Evolutionary conservation across 78 protist species (phyloP), one percentile per base, ranked within the genome.

Genomic region (Dictyostelium purpureum): DNA sequence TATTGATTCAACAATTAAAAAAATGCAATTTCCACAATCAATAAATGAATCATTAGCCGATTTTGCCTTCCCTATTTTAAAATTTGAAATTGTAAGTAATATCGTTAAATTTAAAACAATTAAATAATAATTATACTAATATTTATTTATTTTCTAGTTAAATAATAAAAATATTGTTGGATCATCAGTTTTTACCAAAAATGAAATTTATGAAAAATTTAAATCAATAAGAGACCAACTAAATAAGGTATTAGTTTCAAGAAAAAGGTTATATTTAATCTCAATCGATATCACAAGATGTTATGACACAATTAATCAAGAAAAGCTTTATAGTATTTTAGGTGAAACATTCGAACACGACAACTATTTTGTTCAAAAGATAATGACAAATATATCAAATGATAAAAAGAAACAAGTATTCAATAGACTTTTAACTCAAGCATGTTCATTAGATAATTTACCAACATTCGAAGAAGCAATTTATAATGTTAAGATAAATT

Each of bases 251-350:
- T 14, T 1, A 19, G 24, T n/a, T 2, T 7, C 1, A 11, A 19
- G 42, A 47, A 28, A 28, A 47, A 24, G n/a, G n/a, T 42, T 75
- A 52, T 40, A 51, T 35, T 51, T 75, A 14, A 47, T 51, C 2
- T 28, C 49, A 26, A 24, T 45, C 4, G 81, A 75, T 51, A 51
- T 75, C 1, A 26, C 28, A 12, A 47, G 35, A 37, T 75, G 81
- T 75, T 75, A 75, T 75, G 81, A 75, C 52, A 75, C 21, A 51
- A 51, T 75, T 0, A 16, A 51, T 51, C 81, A 75, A 75, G 33
- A 21, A 1, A 75, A 75, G 21, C 9, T 75, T 31, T 33, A 51
- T 24, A 11, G 21, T 26, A 33, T 75, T 16, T 18, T 75, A 26
- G 31, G 43, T 0, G 33, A 71, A 26, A 51, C 35, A 51, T 51